Evolutionary conservation across 108 stramenopile species (phyloP), one percentile per base, ranked within the genome.

Genomic region (Parietichytrium sp.): DNA sequence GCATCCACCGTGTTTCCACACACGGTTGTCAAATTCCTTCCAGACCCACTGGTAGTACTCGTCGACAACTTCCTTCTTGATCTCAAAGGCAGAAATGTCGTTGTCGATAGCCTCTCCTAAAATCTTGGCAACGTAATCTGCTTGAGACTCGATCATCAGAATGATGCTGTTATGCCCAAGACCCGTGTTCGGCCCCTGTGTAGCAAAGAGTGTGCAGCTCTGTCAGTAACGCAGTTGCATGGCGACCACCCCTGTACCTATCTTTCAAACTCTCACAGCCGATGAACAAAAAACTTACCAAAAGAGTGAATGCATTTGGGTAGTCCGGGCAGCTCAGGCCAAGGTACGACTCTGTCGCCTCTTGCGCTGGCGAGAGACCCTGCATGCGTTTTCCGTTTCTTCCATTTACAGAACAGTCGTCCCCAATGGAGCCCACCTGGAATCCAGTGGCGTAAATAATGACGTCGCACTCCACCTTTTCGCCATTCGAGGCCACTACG

Each of bases 11-110:
- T 72, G 36, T 33, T 33, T 72, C 61, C 61, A 72, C 23, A 72
- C 61, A 25, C 61, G 61, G 38, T 72, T 72, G n/a, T 72, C 61
- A 42, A 72, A 72, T n/a, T 45, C 45, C 61, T 72, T 72, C 61
- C 61, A 72, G 38, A 72, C 61, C 61, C 61, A 72, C 38, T 72
- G 38, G 2, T 72, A 72, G 61, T 72, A 72, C 33, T 72, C 45
- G 6, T 10, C 8, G 8, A 72, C 38, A 20, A 38, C 29, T 6
- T 16, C 61, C 15, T 33, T 33, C 61, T 72, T 72, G 61, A 72
- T 42, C 42, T 72, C 61, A 25, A 72, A 33, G 42, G 38, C 38
- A n/a, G 36, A 33, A 25, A 72, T 72, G 42, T 42, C 61, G 16
- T 72, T 10, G 33, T 72, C 61, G 20, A 72, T 72, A 42, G 61